Evolutionary conservation across 2,329 filamentous ascomycete species (phyloP).

Genomic region (Fusarium citri): DNA sequence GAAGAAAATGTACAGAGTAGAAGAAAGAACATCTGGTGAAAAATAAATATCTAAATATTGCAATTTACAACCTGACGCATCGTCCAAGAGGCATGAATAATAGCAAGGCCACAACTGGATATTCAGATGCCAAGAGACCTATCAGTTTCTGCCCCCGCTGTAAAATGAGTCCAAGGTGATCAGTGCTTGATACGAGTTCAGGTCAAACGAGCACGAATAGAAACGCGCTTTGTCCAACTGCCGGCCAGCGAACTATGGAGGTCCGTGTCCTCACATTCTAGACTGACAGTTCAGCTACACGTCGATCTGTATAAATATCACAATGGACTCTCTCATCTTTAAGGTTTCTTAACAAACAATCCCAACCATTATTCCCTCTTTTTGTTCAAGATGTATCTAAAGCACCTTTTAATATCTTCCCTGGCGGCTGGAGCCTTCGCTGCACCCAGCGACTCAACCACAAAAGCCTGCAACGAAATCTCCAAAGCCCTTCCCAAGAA

Average conservation of each 20-base stretch:
- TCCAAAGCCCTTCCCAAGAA: neutral
- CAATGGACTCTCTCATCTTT: neutral
- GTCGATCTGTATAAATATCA: neutral
- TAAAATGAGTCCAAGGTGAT: neutral
- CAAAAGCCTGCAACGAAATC: conserved; percentile 19
- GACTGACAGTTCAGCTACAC: neutral
- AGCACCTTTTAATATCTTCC: neutral
- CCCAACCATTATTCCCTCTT: fast-evolving
- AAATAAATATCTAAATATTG: too few relatives aligned
- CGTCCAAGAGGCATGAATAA: too few relatives aligned
- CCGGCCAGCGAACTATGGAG: neutral
- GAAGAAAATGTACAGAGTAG: too few relatives aligned
- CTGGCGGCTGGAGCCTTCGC: conserved; percentile 19
- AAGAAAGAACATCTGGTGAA: too few relatives aligned
- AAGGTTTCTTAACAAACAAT: neutral
- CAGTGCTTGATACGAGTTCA: neutral
- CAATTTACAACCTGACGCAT: too few relatives aligned
- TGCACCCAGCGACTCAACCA: neutral
- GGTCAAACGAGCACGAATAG: neutral
- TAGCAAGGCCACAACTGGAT: neutral
- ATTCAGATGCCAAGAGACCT: neutral
- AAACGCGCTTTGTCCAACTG: neutral
- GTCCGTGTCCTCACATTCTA: neutral
- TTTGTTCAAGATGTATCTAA: neutral
- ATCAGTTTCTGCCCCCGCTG: neutral